Base-by-base conservation (phyloP, 148 eudicot genomes). In the Silene conica region DNA sequence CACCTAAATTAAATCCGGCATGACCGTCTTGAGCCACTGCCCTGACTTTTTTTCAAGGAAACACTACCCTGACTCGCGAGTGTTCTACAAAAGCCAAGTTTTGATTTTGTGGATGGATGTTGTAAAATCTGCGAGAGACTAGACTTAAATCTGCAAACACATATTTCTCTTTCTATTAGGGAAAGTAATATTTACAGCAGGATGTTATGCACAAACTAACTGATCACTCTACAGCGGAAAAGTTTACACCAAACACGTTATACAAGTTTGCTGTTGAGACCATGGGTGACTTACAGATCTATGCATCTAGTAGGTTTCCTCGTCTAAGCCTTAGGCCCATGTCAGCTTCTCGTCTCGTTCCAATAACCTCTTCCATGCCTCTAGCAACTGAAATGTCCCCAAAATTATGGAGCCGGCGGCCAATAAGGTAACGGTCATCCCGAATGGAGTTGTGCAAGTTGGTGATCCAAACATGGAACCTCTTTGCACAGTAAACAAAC, bases 391-490 rank as follows among this genome's bases (percentile, higher is more conserved):
- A 23, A 12, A 72, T 81, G 78, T 95, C 97, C 59, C 97, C 96
- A 69, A 59, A 95, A 78, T 95, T 87, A 77, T 95, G 97, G 72
- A 95, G 99, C 74, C 93, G 83, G 8, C 99, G 96, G 16, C 99
- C 99, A 31, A 95, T 79, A 75, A 95, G 83, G 77, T 95, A 92
- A 0, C 97, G 96, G 76, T 95, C 97, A 75, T 95, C 97, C 1
- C 97, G 90, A 62, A 95, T 95, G 21, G 97, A 89, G 63, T 95
- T 95, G 84, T 95, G 99, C 58, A 95, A 92, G 77, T 95, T 95
- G 67, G 97, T 95, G 89, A 95, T 90, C 99, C 97, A 92, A 28
- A 89, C 88, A 77, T 95, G 99, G 87, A 90, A 95, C 78, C 97
- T 83, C 83, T 87, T 90, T 18, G 89, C 97, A 77, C 94, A 92